Conservation (phyloP, 2,329 filamentous ascomycete species). For the Delphinella strobiligena region DNA sequence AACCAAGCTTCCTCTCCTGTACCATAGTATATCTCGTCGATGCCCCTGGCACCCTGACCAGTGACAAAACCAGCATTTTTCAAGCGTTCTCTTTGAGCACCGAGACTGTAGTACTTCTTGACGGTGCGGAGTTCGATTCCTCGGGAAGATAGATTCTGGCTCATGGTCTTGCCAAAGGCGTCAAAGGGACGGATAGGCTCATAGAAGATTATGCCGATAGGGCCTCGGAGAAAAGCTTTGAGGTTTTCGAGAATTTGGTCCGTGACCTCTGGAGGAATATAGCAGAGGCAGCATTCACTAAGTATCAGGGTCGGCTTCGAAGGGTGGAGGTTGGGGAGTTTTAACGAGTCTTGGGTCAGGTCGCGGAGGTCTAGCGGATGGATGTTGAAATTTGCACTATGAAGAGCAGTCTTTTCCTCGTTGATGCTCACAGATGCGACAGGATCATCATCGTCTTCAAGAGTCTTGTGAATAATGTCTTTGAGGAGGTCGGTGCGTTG, state of each 20-base stretch:
- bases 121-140: conserved; percentile 79
- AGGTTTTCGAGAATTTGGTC: conserved; percentile 43
- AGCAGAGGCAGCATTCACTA: conserved; percentile 93
- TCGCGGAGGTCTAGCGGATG: conserved; percentile 56
- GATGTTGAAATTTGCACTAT: conserved; percentile 40
- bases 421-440: conserved; percentile 22
- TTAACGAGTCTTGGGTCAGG: conserved; percentile 28
- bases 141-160: conserved; percentile 71
- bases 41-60: conserved; percentile 45
- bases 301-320: conserved; percentile 69
- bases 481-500: conserved; percentile 19
- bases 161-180: conserved; percentile 84
- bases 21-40: conserved; percentile 48
- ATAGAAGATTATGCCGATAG: conserved; percentile 60
- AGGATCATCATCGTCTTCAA: conserved; percentile 5
- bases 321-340: conserved; percentile 34
- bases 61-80: conserved; percentile 51
- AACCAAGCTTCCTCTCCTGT: conserved; percentile 56
- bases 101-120: conserved; percentile 54
- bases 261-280: conserved; percentile 58
- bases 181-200: conserved; percentile 79
- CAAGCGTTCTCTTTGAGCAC: conserved; percentile 58
- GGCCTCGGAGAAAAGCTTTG: conserved; percentile 29
- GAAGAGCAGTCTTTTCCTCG: conserved; percentile 28
- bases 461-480: conserved; percentile 11